These are phyloP conservation scores for Hirschfeldia incana DNA, from an alignment of 345 rosid species.

Conservation along the genomic window DNA sequence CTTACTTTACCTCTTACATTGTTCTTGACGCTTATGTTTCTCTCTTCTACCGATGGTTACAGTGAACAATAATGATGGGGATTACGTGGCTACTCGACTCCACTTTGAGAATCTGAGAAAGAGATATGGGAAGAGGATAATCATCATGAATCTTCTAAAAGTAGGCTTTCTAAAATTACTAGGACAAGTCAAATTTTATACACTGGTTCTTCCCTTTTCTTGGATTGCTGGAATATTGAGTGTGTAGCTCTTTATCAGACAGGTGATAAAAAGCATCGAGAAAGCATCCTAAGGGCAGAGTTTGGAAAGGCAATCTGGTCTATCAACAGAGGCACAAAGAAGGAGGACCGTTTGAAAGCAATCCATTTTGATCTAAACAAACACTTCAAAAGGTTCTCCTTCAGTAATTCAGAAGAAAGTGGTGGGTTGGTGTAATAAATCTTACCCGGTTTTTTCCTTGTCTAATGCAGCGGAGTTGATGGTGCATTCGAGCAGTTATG, in stretches of 20 bases:
- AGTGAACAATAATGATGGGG: conserved; percentile 71
- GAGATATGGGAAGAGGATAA: conserved; percentile 83
- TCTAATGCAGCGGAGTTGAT: conserved; percentile 51
- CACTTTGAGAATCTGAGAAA: conserved; percentile 79
- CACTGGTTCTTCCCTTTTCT: conserved; percentile 10
- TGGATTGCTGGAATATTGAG: conserved; percentile 4
- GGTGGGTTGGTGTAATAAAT: not conserved
- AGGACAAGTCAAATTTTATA: not conserved
- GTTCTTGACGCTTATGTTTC: conserved; percentile 7
- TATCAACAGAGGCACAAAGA: conserved; percentile 52
- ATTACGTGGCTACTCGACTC: conserved; percentile 67
- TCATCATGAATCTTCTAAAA: conserved; percentile 80
- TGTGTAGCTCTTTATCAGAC: conserved; percentile 45
- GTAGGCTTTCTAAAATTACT: conserved; percentile 41
- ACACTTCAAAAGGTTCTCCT: conserved; percentile 62
- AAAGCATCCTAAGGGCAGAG: conserved; percentile 68
- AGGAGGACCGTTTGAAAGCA: conserved; percentile 62
- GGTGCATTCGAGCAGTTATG: conserved; percentile 58
- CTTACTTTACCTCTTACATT: not conserved
- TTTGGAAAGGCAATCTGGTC: conserved; percentile 65
- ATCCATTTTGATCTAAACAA: conserved; percentile 80
- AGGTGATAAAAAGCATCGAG: conserved; percentile 73
- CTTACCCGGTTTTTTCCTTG: not conserved
- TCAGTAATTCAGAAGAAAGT: not conserved
- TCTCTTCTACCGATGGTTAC: conserved; percentile 31